These are phyloP conservation scores for Pochonia chlamydosporia DNA, from an alignment of 2,329 filamentous ascomycete genomes.

Conservation along the genomic window DNA sequence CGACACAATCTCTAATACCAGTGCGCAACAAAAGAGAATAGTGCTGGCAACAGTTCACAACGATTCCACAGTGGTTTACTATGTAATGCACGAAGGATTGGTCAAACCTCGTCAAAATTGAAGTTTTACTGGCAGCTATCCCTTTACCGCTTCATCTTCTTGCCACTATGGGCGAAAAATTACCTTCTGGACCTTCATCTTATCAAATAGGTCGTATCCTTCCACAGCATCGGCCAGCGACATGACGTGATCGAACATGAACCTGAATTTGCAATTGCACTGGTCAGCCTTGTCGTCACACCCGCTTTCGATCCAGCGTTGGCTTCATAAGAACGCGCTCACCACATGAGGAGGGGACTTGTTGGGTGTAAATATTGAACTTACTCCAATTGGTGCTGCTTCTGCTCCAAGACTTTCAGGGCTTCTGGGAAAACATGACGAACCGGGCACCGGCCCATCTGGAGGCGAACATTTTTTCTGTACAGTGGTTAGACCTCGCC, in stretches of 20 bases:
- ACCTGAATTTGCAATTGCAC: slow-evolving; percentile 37
- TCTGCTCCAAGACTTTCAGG: slow-evolving; percentile 57
- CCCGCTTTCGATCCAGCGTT: no score
- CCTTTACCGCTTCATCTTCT: not conserved
- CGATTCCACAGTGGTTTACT: slow-evolving; percentile 80
- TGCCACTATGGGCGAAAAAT: slow-evolving; percentile 50
- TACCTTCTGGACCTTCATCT: slow-evolving; percentile 69
- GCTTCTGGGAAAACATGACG: slow-evolving; percentile 63
- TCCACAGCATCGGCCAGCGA: slow-evolving; percentile 59
- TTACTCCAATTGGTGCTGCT: slow-evolving; percentile 61
- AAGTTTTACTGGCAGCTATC: not conserved
- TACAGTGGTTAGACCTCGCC: slow-evolving; percentile 17
- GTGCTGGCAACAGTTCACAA: slow-evolving; percentile 70
- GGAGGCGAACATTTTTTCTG: slow-evolving; percentile 65
- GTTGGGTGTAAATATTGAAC: slow-evolving; percentile 20
- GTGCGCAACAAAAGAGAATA: slow-evolving; percentile 57
- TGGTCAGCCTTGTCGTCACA: slow-evolving; percentile 1
- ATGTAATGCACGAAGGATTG: slow-evolving; percentile 79
- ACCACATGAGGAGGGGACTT: no score
- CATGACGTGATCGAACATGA: slow-evolving; percentile 74
- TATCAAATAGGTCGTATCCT: slow-evolving; percentile 66
- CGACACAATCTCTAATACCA: slow-evolving; percentile 47
- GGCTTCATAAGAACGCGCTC: no score
- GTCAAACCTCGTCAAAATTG: slow-evolving; percentile 81
- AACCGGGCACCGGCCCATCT: slow-evolving; percentile 74